Evolutionary conservation across 129 eudicot genomes (phyloP).

Genomic region (Tanacetum coccineum): DNA sequence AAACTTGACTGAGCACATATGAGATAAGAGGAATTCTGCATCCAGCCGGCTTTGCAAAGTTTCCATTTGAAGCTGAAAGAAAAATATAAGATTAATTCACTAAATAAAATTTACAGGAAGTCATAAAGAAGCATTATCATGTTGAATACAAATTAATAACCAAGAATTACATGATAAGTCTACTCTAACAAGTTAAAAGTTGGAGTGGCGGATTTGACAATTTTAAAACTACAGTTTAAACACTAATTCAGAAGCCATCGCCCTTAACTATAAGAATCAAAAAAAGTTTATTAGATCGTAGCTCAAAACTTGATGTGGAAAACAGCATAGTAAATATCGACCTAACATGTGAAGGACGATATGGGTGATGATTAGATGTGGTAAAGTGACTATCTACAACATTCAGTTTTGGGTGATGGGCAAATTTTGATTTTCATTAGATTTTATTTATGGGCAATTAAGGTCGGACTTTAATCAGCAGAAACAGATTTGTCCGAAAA

Average conservation of each 20-base stretch:
- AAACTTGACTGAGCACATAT: conserved; percentile 98
- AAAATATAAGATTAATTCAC: conserved; percentile 3
- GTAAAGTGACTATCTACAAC: no score
- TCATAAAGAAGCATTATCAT: conserved; percentile 14
- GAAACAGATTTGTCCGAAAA: neutral
- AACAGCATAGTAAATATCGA: conserved; percentile 1
- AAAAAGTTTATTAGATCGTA: neutral
- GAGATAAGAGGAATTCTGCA: conserved; percentile 97
- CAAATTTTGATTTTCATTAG: neutral
- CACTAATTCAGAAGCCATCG: conserved; percentile 1
- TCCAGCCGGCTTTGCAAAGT: conserved; percentile 95
- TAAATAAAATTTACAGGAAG: neutral
- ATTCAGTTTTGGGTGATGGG: no score
- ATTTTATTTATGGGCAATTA: neutral
- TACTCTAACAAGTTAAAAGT: conserved; percentile 6
- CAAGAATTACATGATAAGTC: no score
- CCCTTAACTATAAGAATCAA: neutral
- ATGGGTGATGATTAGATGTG: no score
- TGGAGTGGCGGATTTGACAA: neutral
- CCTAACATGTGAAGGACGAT: neutral
- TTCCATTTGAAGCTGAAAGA: conserved; percentile 82
- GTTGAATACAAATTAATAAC: neutral
- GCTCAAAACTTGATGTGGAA: conserved; percentile 12
- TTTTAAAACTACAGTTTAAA: neutral
- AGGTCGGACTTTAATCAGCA: neutral